Conservation (phyloP, 345 rosid genomes). For the Eucalyptus urophylla region DNA sequence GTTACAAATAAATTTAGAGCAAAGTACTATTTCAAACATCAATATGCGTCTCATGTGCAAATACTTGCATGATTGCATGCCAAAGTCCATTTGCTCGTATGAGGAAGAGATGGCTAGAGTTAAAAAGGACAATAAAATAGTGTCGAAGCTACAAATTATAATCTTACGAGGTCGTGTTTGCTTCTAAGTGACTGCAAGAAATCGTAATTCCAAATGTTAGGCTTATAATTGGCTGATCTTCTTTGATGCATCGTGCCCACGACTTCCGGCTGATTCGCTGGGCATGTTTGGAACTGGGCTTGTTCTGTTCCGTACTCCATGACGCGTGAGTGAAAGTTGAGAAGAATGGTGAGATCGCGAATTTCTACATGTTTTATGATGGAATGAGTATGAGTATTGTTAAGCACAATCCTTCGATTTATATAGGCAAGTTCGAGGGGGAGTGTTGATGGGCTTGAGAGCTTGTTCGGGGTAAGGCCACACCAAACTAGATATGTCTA, state of each 20-base stretch:
- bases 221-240: constrained; percentile 31
- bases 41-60: neutral
- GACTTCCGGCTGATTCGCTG: neutral
- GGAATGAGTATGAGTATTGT: neutral
- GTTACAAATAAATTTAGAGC: neutral
- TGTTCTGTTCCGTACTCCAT: neutral
- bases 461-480: too few relatives aligned
- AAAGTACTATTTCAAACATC: neutral
- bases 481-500: too few relatives aligned
- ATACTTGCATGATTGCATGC: neutral
- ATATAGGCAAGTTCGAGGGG: neutral
- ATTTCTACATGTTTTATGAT: neutral
- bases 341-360: neutral
- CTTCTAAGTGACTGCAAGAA: constrained; percentile 20
- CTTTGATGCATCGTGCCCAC: neutral
- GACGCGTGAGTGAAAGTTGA: neutral
- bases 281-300: neutral
- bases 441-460: too few relatives aligned
- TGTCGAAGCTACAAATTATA: neutral
- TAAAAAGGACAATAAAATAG: neutral
- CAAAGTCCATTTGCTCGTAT: neutral
- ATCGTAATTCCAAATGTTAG: constrained; percentile 38
- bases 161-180: constrained; percentile 11
- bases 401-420: neutral
- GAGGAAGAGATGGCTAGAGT: neutral